Evolutionary conservation across 768 basidiomycete genomes (phyloP).

Genomic region (Fomitopsis pulvina): DNA sequence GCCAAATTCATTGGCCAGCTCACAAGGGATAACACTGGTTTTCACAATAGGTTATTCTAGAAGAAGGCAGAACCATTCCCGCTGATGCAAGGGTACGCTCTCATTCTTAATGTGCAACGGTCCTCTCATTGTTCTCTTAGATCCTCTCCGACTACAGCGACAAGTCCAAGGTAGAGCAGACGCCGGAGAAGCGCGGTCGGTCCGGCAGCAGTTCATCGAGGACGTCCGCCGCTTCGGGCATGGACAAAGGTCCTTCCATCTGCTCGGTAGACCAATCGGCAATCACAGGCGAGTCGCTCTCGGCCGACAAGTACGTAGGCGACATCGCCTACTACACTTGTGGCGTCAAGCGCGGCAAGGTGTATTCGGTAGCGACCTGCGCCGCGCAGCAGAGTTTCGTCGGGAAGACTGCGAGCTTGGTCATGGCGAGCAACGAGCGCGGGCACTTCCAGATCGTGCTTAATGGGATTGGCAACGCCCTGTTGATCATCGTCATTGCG

Average conservation of each 20-base stretch:
- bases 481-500: constrained; percentile 36
- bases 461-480: constrained; percentile 34
- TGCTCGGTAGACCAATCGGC: constrained; percentile 39
- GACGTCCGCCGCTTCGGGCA: background rate
- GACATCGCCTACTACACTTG: constrained; percentile 37
- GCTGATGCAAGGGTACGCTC: constrained; percentile 33
- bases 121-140: constrained; percentile 14
- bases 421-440: constrained; percentile 27
- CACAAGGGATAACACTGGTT: background rate
- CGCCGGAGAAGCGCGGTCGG: constrained; percentile 16
- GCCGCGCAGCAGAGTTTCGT: constrained; percentile 37
- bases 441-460: constrained; percentile 44
- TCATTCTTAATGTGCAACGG: background rate
- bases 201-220: background rate
- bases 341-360: constrained; percentile 30
- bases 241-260: constrained; percentile 34
- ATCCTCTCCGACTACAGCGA: constrained; percentile 35
- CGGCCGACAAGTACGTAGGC: constrained; percentile 38
- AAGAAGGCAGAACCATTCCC: constrained; percentile 40
- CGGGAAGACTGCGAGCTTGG: constrained; percentile 38
- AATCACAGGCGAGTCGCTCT: constrained; percentile 41
- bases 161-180: constrained; percentile 27
- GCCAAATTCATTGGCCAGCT: background rate
- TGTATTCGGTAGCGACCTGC: constrained; percentile 30
- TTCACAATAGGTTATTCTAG: constrained; percentile 22